phyloP scores from a whole-genome alignment of 768 basidiomycete species.

The Phallus indusiatus region DNA sequence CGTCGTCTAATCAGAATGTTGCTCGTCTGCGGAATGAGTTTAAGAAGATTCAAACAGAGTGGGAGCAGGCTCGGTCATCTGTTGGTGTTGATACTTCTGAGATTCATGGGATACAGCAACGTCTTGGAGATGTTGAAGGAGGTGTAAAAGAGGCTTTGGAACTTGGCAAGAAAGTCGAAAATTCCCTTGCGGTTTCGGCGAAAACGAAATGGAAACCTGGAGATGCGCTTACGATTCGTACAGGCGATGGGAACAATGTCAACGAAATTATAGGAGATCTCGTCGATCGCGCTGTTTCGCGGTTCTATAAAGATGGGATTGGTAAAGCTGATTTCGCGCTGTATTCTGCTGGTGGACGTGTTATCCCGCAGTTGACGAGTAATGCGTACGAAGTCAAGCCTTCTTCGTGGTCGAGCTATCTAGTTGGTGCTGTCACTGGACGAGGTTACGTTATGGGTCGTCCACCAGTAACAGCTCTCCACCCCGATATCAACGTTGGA shows the following conservation, averaged over 20 bases:
- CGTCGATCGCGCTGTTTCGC: slow-evolving; percentile 66
- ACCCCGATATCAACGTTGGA: slow-evolving; percentile 74
- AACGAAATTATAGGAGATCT: slow-evolving; percentile 63
- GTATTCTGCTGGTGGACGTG: slow-evolving; percentile 68
- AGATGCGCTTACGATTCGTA: slow-evolving; percentile 52
- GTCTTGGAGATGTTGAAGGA: slow-evolving; percentile 50
- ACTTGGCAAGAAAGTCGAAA: slow-evolving; percentile 38
- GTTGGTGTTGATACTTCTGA: slow-evolving; percentile 36
- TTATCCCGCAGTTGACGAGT: slow-evolving; percentile 78
- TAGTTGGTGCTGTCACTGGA: slow-evolving; percentile 52
- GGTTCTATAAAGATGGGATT: slow-evolving; percentile 64
- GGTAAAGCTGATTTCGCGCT: slow-evolving; percentile 81
- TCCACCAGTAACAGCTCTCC: slow-evolving; percentile 79
- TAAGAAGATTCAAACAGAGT: slow-evolving; percentile 27
- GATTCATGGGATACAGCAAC: slow-evolving; percentile 51
- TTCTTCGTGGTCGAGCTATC: slow-evolving; percentile 33
- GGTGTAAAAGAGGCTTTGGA: slow-evolving; percentile 68
- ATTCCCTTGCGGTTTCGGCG: slow-evolving; percentile 26
- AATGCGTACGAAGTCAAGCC: slow-evolving; percentile 62
- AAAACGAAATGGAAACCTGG: slow-evolving; percentile 21
- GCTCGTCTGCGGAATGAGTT: slow-evolving; percentile 46
- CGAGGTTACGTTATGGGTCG: slow-evolving; percentile 53
- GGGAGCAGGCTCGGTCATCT: slow-evolving; percentile 26
- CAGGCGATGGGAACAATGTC: slow-evolving; percentile 64
- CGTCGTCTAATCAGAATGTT: slow-evolving; percentile 36